Evolutionary conservation across 2,329 filamentous ascomycete genomes (phyloP), one percentile per base, ranked within the genome.

Genomic region (Erysiphe pulchra): DNA sequence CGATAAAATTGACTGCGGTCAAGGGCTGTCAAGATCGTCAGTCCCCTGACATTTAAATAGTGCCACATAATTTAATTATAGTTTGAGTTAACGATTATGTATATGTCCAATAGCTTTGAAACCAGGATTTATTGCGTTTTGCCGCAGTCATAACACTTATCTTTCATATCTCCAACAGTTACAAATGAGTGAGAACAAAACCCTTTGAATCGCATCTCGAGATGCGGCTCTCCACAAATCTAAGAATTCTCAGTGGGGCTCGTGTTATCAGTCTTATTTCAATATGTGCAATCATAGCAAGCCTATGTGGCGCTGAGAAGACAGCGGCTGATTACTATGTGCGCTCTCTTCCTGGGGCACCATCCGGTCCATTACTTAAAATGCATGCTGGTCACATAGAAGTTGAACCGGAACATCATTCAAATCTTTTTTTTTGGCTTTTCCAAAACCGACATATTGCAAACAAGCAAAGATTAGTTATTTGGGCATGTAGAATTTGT

Each of bases 361-460:
- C 92, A 10, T 68, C 75, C 53, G 79, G 74, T 17, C 77, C 83
- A 34, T 63, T 84, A 49, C 50, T 93, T 57, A 94, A 93, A 68
- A 95, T 95, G 87, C 90, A 95, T 69, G 87, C 90, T 65, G 90
- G 90, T 84, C 90, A 98, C 65, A 79, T 98, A 60, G 86, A 95
- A 63, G 71, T 98, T 56, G 80, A 77, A 32, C 73, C 80, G 17
- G 77, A 84, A 52, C 73, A 80, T 60, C 84, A 95, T 59, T 87
- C 84, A 54, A 92, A 95, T 61, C 65, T 98, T 16, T 98, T 95
- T 68, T 98, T 98, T 68, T 98, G 90, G 90, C 83, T 94, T 57
- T 94, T 82, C 59, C 76, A 93, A 59, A 95, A 95, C 59, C 73
- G 82, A 53, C 90, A 98, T 61, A 93, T 98, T 53, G 87, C 85